phyloP scores from a whole-genome alignment of 495 filamentous ascomycete genomes.

The Apodospora peruviana region DNA sequence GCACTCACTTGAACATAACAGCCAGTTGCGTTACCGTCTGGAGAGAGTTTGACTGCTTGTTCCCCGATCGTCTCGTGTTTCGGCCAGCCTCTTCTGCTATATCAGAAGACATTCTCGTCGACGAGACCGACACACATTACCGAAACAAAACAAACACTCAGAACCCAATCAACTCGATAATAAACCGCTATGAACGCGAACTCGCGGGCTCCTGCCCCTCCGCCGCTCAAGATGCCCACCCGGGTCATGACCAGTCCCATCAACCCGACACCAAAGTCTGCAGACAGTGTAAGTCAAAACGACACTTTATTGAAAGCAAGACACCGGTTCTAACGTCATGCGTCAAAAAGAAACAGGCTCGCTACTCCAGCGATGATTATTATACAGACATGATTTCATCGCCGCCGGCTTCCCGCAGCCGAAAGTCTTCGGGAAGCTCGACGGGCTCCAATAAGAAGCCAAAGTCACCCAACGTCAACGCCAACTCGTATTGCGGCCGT shows the following conservation, averaged over 20 bases:
- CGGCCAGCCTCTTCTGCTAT: neutral
- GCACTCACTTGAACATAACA: neutral
- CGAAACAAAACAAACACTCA: neutral
- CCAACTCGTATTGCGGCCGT: constrained; percentile 30
- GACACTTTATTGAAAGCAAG: no score
- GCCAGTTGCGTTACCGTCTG: neutral
- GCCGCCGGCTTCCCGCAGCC: neutral
- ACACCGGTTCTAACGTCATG: no score
- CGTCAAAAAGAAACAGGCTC: neutral
- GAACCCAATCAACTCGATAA: neutral
- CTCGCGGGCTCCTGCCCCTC: constrained; percentile 7
- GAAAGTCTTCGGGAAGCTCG: constrained; percentile 9
- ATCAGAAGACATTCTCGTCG: neutral
- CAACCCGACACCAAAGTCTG: neutral
- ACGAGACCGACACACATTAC: neutral
- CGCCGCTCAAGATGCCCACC: constrained; percentile 8
- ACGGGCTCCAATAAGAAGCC: neutral
- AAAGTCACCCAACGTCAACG: constrained; percentile 22
- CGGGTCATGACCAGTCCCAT: constrained; percentile 2
- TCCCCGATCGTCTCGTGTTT: neutral
- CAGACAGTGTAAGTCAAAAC: constrained; percentile 1
- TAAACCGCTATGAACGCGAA: constrained; percentile 6
- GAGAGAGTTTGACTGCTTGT: no score
- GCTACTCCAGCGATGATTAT: constrained; percentile 12
- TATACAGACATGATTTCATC: neutral